phyloP scores from a whole-genome alignment of 495 filamentous ascomycete species.

The Pyronema omphalodes region DNA sequence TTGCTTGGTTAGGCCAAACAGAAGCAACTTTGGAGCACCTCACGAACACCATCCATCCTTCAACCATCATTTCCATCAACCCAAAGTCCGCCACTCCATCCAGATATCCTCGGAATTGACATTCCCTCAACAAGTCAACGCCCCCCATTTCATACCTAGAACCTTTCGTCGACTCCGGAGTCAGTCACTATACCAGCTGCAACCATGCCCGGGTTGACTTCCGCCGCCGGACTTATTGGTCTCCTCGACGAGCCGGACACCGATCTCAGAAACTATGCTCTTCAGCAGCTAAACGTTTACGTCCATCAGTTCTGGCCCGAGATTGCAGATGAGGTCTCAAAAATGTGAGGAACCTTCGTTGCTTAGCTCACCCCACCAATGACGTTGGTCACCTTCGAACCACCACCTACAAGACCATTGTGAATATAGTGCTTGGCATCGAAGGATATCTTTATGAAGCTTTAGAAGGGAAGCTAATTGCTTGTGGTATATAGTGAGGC shows the following conservation, averaged over 20 bases:
- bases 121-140: background rate
- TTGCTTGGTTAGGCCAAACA: background rate
- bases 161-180: background rate
- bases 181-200: background rate
- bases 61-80: constrained; percentile 4
- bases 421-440: background rate
- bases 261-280: constrained; percentile 79
- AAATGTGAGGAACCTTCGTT: constrained; percentile 53
- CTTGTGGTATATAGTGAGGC: constrained; percentile 49
- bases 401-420: background rate
- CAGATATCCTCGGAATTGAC: constrained; percentile 2
- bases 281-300: constrained; percentile 83
- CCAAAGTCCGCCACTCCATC: background rate
- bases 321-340: constrained; percentile 72
- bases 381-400: background rate
- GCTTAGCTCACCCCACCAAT: background rate
- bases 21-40: background rate
- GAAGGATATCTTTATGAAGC: background rate
- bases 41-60: background rate
- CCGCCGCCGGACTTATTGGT: constrained; percentile 83
- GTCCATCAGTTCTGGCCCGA: constrained; percentile 96
- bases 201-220: constrained; percentile 78
- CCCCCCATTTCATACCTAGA: background rate
- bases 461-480: background rate
- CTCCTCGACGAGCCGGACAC: constrained; percentile 88